Evolutionary conservation across 2,329 filamentous ascomycete genomes (phyloP).

Genomic region (Aspergillus brunneoviolaceus): DNA sequence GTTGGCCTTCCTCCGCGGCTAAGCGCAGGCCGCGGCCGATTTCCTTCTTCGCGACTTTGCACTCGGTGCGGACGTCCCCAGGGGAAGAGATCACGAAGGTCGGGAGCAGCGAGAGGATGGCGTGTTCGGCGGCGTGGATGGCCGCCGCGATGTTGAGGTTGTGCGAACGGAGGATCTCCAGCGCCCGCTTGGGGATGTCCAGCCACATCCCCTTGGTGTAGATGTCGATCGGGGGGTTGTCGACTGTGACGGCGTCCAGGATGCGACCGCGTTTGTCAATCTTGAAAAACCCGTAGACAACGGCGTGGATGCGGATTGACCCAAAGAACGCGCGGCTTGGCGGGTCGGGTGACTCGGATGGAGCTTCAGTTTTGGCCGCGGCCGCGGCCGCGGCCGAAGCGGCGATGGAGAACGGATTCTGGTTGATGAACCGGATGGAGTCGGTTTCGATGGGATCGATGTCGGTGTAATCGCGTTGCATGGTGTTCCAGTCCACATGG

Average conservation of each 20-base stretch:
- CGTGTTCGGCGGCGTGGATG: conserved; percentile 94
- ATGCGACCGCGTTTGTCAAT: conserved; percentile 82
- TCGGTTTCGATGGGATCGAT: conserved; percentile 93
- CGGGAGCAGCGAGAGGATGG: conserved; percentile 80
- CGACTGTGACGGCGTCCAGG: conserved; percentile 86
- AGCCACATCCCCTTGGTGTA: conserved; percentile 93
- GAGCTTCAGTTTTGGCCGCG: neutral
- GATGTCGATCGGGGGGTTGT: conserved; percentile 86
- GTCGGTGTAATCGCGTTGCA: conserved; percentile 89
- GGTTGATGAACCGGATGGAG: conserved; percentile 69
- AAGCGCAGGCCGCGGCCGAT: conserved; percentile 61
- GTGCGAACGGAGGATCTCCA: conserved; percentile 73
- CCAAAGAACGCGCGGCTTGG: conserved; percentile 78
- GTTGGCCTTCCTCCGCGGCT: conserved; percentile 16
- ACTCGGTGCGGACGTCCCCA: conserved; percentile 90
- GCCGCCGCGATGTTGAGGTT: conserved; percentile 80
- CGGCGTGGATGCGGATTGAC: conserved; percentile 77
- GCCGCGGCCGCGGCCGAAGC: neutral
- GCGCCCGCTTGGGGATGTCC: conserved; percentile 75
- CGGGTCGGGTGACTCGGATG: conserved; percentile 36
- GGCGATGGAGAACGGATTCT: neutral
- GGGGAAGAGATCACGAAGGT: conserved; percentile 88
- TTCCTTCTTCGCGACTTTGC: conserved; percentile 85
- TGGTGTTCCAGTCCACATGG: conserved; percentile 91
- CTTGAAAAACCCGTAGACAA: conserved; percentile 97